These are phyloP conservation scores for Podosphaera aphanis DNA, from an alignment of 2,329 filamentous ascomycete genomes.

Conservation along the genomic window DNA sequence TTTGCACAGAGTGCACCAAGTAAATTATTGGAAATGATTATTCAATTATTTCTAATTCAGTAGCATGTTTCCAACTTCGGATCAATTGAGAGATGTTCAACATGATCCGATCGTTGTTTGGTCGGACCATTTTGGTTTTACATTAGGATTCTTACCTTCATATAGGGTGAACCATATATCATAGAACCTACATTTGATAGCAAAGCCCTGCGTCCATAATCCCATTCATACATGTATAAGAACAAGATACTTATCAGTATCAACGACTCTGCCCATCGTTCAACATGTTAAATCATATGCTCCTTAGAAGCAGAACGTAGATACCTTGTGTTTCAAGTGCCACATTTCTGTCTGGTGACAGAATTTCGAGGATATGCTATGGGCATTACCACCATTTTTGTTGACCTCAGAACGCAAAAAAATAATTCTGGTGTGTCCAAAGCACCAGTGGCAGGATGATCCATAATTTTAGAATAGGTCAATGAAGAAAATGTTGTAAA, in stretches of 20 bases:
- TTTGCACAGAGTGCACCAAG: background rate
- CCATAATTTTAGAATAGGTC: slow-evolving; percentile 21
- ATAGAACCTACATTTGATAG: slow-evolving; percentile 12
- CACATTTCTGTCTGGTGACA: background rate
- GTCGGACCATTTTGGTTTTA: background rate
- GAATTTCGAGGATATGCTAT: background rate
- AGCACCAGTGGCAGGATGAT: slow-evolving; percentile 34
- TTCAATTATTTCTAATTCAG: background rate
- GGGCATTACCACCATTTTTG: slow-evolving; percentile 7
- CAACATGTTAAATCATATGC: slow-evolving; percentile 9
- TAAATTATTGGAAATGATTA: background rate
- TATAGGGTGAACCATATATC: background rate
- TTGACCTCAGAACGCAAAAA: slow-evolving; percentile 22
- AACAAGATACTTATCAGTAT: slow-evolving; percentile 13
- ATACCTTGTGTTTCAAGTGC: slow-evolving; percentile 1
- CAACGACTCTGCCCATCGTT: slow-evolving; percentile 7
- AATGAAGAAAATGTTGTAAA: slow-evolving; percentile 16
- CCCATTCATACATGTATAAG: slow-evolving; percentile 9
- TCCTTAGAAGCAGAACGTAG: slow-evolving; percentile 9
- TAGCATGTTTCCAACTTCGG: background rate
- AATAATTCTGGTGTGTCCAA: slow-evolving; percentile 40
- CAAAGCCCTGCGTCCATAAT: slow-evolving; percentile 10
- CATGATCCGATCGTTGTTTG: background rate
- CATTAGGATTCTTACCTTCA: background rate
- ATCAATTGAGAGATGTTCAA: background rate